Conservation (phyloP, 257 asterid species). For the Solanum phureja region DNA sequence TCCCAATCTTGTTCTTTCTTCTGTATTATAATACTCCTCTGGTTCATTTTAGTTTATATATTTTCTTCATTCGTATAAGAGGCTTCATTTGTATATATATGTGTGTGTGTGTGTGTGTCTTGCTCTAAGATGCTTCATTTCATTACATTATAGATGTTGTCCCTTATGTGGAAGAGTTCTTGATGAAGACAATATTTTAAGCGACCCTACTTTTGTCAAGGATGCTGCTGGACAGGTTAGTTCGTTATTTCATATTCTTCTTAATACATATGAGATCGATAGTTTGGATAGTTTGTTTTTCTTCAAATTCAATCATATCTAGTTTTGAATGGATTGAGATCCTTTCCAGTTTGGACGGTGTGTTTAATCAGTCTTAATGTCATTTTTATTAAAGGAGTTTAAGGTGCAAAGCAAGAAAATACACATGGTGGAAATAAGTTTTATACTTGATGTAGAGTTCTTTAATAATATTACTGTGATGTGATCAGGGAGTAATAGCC, state of each 20-base stretch:
- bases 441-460: background rate
- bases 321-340: no score
- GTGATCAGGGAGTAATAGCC: background rate
- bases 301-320: background rate
- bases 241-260: background rate
- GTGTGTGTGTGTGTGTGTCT: no score
- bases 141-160: conserved; percentile 35
- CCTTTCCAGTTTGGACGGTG: background rate
- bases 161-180: conserved; percentile 51
- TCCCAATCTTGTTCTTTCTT: background rate
- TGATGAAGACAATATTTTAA: conserved; percentile 35
- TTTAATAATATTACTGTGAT: background rate
- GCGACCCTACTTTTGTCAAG: conserved; percentile 46
- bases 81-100: background rate
- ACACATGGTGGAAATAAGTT: background rate
- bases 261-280: background rate
- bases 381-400: background rate
- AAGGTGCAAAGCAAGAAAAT: background rate
- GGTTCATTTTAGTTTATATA: background rate
- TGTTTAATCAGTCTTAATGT: background rate
- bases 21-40: background rate
- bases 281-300: background rate
- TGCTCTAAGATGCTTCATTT: conserved; percentile 1
- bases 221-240: conserved; percentile 53
- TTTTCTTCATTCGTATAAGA: background rate